Conservation (phyloP, 176 grass and related monocot genomes). For the Sorghum bicolor region Sorghum_bicolor_NCBIv3 NC_012875.2:60634501-60635000, state of each 20-base stretch:
- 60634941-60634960: slow-evolving; percentile 1
- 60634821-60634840: slow-evolving; percentile 87
- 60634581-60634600: neutral
- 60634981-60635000: neutral
- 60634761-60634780: neutral
- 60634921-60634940: slow-evolving; percentile 47
- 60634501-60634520: neutral
- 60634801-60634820: slow-evolving; percentile 55
- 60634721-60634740: neutral
- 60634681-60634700: slow-evolving; percentile 14
- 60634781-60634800: slow-evolving; percentile 11
- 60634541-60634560: too few species aligned
- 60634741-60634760: neutral
- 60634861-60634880: slow-evolving; percentile 73
- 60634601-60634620: neutral
- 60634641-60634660: neutral
- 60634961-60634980: neutral
- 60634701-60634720: neutral
- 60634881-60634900: slow-evolving; percentile 77
- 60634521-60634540: too few species aligned
- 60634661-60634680: neutral
- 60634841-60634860: slow-evolving; percentile 85
- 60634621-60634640: neutral
- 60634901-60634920: slow-evolving; percentile 74
- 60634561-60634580: neutral